Evolutionary conservation across 2,329 filamentous ascomycete genomes (phyloP), one percentile per base, ranked within the genome.

Genomic region (Alternaria atra): DNA sequence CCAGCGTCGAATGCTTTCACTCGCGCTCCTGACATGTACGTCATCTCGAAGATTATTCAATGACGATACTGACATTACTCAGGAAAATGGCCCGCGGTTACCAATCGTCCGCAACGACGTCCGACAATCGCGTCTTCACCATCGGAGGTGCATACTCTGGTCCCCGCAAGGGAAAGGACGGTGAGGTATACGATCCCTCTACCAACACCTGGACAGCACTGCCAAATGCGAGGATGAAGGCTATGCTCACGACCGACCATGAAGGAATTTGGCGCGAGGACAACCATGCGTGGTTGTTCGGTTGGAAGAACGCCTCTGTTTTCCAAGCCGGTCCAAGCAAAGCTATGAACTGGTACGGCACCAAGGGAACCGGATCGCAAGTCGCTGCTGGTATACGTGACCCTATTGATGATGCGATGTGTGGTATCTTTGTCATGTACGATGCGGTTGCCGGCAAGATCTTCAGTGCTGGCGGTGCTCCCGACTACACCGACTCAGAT

Each of bases 301-400:
- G 58, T 17, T 72, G 70, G 70, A 67, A 63, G 43, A 66, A 65
- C 23, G 54, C 53, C 12, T 65, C 62, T 2, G 58, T 72, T 9
- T 72, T 72, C 60, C 70, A 72, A 37, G 70, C 68, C 20, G 70
- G 70, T 15, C 70, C 70, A 20, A 66, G 61, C 27, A 69, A 62
- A 53, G 65, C 64, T 9, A 70, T 70, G 68, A 70, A 73, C 57
- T 73, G 70, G 70, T 71, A 70, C 35, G 69, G 63, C n/a, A 67
- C 69, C 4, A 51, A 61, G 25, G 69, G 64, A 7, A 65, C 60
- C 4, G 70, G 70, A 25, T 60, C 58, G 20, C 66, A 69, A 51
- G 29, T 44, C 2, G 39, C 69, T 27, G 70, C 70, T 17, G 70
- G 70, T 29, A 67, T 58, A 17, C 51, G 70, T 20, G 70, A 71